Conservation (phyloP, 1,139 yeast genomes). For the Yamadazyma atlantica region DNA sequence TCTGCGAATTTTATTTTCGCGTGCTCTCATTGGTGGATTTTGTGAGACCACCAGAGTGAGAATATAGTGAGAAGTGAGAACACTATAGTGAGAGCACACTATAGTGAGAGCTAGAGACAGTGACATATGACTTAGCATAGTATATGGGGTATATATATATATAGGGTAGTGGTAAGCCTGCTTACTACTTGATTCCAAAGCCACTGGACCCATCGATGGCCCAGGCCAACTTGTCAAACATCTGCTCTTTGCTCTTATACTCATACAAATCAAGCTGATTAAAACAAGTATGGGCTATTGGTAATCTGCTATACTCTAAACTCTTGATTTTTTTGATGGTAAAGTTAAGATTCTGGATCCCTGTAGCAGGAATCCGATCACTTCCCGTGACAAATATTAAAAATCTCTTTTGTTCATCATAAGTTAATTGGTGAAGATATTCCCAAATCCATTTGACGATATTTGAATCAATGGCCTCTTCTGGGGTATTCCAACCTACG, state of each 20-base stretch:
- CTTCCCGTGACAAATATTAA: conserved; percentile 85
- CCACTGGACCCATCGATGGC: conserved; percentile 85
- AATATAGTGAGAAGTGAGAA: too few species aligned
- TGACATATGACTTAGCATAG: too few species aligned
- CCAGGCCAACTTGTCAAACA: conserved; percentile 53
- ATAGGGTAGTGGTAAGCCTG: too few species aligned
- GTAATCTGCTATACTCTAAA: conserved; percentile 54
- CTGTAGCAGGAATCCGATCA: conserved; percentile 91
- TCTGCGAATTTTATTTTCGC: conserved; percentile 4
- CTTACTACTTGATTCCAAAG: conserved; percentile 66
- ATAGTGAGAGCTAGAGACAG: too few species aligned
- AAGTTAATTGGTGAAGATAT: conserved; percentile 48
- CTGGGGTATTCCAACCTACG: conserved; percentile 51
- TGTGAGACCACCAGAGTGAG: conserved; percentile 3
- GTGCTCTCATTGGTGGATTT: conserved; percentile 11
- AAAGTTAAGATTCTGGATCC: conserved; percentile 70
- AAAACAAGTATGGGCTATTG: conserved; percentile 91
- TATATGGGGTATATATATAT: too few species aligned
- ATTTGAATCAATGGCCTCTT: conserved; percentile 32
- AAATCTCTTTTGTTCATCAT: conserved; percentile 56
- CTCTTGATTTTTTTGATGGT: conserved; percentile 59
- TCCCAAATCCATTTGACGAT: conserved; percentile 86
- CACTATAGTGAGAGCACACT: too few species aligned
- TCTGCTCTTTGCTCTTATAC: conserved; percentile 52
- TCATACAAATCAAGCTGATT: conserved; percentile 80